A percentile compares a stretch with the other conserved stretches of the same genome.
Evolutionary conservation across 2,329 filamentous ascomycete genomes (phyloP).

Genomic region (Penicillium sumatraense): DNA sequence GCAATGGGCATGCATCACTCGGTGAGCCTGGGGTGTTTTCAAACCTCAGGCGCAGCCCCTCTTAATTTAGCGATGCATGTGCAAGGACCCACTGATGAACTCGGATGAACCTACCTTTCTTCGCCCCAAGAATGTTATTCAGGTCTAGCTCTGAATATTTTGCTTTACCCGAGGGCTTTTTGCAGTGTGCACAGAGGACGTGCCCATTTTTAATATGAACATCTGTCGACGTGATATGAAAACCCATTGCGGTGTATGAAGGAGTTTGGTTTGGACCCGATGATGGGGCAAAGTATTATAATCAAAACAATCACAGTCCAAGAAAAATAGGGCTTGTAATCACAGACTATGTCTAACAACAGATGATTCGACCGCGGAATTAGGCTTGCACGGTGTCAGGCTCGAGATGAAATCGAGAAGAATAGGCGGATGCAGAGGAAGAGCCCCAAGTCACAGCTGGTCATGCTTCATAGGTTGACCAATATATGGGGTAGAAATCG

Average conservation of each 20-base stretch:
- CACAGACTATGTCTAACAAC: not conserved
- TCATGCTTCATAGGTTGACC: not conserved
- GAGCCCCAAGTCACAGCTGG: not conserved
- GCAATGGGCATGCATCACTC: no score
- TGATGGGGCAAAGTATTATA: no score
- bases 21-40: not conserved
- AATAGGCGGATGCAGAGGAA: not conserved
- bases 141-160: conserved; percentile 27
- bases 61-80: not conserved
- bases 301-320: not conserved
- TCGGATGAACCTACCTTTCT: conserved; percentile 18
- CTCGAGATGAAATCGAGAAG: not conserved
- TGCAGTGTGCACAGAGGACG: conserved; percentile 26
- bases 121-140: conserved; percentile 19
- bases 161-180: conserved; percentile 17
- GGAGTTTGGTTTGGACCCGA: not conserved
- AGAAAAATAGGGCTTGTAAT: not conserved
- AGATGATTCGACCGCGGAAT: not conserved
- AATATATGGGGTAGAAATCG: conserved; percentile 1
- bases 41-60: not conserved
- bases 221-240: conserved; percentile 25
- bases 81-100: not conserved
- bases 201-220: conserved; percentile 25
- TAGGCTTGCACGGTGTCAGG: not conserved
- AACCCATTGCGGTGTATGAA: conserved; percentile 18